These are phyloP conservation scores for Chlorella ohadii DNA, from an alignment of 139 green algal genomes.

Conservation along the genomic window DNA sequence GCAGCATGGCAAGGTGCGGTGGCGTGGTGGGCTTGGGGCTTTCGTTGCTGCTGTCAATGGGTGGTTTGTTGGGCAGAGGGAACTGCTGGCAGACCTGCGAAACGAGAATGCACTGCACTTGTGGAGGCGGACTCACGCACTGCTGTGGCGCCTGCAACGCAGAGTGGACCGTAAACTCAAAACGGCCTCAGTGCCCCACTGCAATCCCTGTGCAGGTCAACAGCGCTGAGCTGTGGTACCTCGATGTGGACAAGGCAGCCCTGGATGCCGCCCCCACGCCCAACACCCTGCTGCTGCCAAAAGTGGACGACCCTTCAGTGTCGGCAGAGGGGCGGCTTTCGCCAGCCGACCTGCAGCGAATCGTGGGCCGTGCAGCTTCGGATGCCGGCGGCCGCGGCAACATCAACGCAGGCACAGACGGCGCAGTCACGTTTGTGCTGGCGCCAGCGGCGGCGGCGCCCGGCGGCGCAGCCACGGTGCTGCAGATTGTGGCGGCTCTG, in stretches of 20 bases:
- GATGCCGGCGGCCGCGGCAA: slow-evolving; percentile 60
- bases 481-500: slow-evolving; percentile 71
- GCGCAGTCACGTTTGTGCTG: slow-evolving; percentile 71
- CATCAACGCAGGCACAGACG: slow-evolving; percentile 34
- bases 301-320: slow-evolving; percentile 28
- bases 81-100: no score
- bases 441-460: slow-evolving; percentile 61
- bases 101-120: no score
- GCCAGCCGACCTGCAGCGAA: slow-evolving; percentile 30
- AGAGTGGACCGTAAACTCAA: no score
- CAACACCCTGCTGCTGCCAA: slow-evolving; percentile 41
- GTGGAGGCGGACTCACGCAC: no score
- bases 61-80: no score
- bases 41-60: no score
- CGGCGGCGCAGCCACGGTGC: slow-evolving; percentile 60
- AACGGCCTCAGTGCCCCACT: no score
- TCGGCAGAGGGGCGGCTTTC: slow-evolving; percentile 9
- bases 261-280: slow-evolving; percentile 33
- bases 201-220: neutral
- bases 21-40: neutral
- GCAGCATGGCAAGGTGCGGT: slow-evolving; percentile 13
- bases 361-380: slow-evolving; percentile 51
- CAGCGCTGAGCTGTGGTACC: slow-evolving; percentile 49
- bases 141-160: no score
- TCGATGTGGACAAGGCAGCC: slow-evolving; percentile 52